These are phyloP conservation scores for Paulownia fortunei DNA, from an alignment of 257 asterid genomes.

Conservation along the genomic window DNA sequence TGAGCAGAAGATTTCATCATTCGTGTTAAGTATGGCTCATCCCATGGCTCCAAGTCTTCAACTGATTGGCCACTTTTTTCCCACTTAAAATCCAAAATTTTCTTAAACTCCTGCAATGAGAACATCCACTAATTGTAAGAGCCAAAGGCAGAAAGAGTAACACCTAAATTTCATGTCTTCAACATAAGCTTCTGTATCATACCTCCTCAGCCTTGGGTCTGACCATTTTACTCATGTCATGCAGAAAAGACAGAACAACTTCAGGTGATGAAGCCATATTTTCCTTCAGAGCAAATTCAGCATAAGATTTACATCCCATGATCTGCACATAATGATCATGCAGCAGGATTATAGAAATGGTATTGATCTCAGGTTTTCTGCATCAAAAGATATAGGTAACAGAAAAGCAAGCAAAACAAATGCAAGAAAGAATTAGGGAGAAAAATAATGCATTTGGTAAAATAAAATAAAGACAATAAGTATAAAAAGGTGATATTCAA, in stretches of 20 bases:
- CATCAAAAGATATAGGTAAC: not conserved
- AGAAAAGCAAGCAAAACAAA: constrained; percentile 19
- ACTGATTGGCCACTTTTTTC: constrained; percentile 44
- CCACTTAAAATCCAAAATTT: constrained; percentile 70
- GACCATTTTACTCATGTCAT: constrained; percentile 82
- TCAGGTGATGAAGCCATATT: constrained; percentile 95
- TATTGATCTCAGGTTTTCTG: constrained; percentile 23
- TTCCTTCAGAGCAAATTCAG: constrained; percentile 77
- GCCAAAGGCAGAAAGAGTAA: constrained; percentile 6
- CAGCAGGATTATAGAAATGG: constrained; percentile 28
- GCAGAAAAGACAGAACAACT: constrained; percentile 79
- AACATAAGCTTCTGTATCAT: constrained; percentile 32
- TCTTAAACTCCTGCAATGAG: constrained; percentile 69
- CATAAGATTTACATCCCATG: constrained; percentile 77
- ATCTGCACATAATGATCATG: constrained; percentile 55
- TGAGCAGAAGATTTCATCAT: constrained; percentile 77
- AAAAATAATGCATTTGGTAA: not conserved
- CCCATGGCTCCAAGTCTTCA: constrained; percentile 94
- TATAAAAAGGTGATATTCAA: not conserved
- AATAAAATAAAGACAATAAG: not conserved
- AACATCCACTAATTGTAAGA: constrained; percentile 27
- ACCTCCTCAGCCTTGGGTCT: constrained; percentile 92
- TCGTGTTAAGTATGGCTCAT: constrained; percentile 82
- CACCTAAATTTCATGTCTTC: not conserved
- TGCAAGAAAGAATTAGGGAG: constrained; percentile 6